Evolutionary conservation across 2,329 filamentous ascomycete genomes (phyloP).

Genomic region (Neophaeococcomyces mojaviensis): DNA sequence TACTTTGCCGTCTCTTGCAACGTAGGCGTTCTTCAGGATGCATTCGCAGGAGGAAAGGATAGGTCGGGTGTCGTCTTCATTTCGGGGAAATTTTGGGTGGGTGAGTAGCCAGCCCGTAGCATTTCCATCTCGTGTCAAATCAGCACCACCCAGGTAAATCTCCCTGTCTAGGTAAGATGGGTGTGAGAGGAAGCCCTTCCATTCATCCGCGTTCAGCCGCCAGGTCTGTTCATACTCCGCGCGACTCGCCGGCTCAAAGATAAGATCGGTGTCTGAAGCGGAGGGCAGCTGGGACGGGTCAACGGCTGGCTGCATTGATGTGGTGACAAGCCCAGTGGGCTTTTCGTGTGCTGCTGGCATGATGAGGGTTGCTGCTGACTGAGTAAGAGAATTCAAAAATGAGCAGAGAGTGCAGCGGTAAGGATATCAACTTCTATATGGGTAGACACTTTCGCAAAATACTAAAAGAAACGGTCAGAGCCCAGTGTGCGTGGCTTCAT

Average conservation of each 20-base stretch:
- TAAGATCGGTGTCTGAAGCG: conserved; percentile 44
- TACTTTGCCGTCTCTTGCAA: conserved; percentile 31
- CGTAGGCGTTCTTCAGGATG: conserved; percentile 40
- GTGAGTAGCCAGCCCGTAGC: conserved; percentile 56
- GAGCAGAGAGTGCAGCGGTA: too few species aligned
- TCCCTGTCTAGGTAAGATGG: conserved; percentile 54
- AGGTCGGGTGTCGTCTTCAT: conserved; percentile 32
- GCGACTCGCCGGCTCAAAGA: conserved; percentile 47
- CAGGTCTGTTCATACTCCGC: conserved; percentile 47
- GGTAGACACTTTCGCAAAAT: too few species aligned
- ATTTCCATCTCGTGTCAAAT: conserved; percentile 47
- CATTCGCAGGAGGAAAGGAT: conserved; percentile 56
- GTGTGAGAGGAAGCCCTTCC: conserved; percentile 49
- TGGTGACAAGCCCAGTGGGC: conserved; percentile 1
- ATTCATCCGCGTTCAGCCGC: conserved; percentile 48
- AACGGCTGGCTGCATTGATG: conserved; percentile 8
- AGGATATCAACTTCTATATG: not conserved
- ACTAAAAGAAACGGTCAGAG: not conserved
- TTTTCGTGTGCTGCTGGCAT: conserved; percentile 8
- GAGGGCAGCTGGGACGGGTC: conserved; percentile 33
- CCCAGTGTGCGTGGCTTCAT: not conserved
- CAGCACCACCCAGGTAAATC: conserved; percentile 43
- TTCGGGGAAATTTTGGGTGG: conserved; percentile 32
- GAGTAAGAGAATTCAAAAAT: not conserved
- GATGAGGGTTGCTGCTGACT: not conserved